phyloP scores from a whole-genome alignment of 345 rosid genomes.

The Melaleuca quinquenervia region DNA sequence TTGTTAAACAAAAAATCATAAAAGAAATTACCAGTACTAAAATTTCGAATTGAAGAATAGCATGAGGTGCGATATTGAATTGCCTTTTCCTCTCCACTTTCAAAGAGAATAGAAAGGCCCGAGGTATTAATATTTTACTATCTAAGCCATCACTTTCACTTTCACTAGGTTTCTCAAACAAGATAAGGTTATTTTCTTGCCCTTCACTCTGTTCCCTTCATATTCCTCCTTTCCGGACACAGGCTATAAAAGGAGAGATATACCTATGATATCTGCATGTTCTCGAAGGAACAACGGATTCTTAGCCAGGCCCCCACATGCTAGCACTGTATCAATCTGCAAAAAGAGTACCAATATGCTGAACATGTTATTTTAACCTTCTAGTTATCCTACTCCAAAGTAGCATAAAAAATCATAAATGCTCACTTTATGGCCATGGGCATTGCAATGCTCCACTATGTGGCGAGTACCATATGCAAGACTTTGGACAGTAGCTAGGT shows the following conservation, averaged over 20 bases:
- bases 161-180: background rate
- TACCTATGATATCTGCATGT: slow-evolving; percentile 83
- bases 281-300: slow-evolving; percentile 69
- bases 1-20: background rate
- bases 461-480: slow-evolving; percentile 96
- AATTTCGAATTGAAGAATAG: background rate
- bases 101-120: background rate
- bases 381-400: background rate
- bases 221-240: background rate
- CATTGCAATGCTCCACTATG: slow-evolving; percentile 85
- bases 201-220: background rate
- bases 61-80: background rate
- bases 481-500: slow-evolving; percentile 73
- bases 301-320: slow-evolving; percentile 86
- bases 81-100: background rate
- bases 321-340: slow-evolving; percentile 77
- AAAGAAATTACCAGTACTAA: background rate
- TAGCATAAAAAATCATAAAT: background rate
- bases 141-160: background rate
- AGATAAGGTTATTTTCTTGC: background rate
- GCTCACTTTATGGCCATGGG: slow-evolving; percentile 80
- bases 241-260: background rate
- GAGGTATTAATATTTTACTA: background rate
- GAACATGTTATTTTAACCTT: background rate
- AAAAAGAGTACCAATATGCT: slow-evolving; percentile 1